These are phyloP conservation scores for Phylloporus gajari DNA, from an alignment of 1,284 basidiomycete species.

Conservation along the genomic window DNA sequence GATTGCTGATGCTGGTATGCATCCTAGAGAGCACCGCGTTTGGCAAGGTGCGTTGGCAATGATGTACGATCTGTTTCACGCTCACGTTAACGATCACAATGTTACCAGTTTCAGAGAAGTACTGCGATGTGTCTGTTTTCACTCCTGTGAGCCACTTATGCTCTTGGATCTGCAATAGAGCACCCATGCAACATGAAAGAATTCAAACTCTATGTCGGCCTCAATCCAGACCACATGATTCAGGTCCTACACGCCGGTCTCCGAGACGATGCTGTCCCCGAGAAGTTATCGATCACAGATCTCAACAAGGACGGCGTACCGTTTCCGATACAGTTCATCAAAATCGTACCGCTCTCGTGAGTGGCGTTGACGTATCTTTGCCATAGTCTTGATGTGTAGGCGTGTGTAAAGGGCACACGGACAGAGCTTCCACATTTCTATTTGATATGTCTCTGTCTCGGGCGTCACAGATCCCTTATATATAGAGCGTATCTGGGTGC, in stretches of 20 bases:
- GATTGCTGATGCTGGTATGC: slow-evolving; percentile 2
- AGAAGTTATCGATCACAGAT: slow-evolving; percentile 70
- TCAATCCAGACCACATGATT: slow-evolving; percentile 68
- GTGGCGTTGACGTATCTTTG: slow-evolving; percentile 38
- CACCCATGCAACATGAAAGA: slow-evolving; percentile 88
- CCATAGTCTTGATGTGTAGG: slow-evolving; percentile 4
- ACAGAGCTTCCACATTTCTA: slow-evolving; percentile 77
- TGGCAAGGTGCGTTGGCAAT: slow-evolving; percentile 69
- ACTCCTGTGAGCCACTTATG: background rate
- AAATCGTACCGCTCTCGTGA: slow-evolving; percentile 78
- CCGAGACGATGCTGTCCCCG: slow-evolving; percentile 70
- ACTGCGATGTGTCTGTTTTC: slow-evolving; percentile 31
- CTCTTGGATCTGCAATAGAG: slow-evolving; percentile 48
- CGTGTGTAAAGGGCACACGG: slow-evolving; percentile 66
- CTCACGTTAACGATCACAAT: slow-evolving; percentile 13
- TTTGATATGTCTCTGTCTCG: slow-evolving; percentile 74
- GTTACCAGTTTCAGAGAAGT: slow-evolving; percentile 65
- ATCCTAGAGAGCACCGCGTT: slow-evolving; percentile 74
- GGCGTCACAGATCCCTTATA: slow-evolving; percentile 66
- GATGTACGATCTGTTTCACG: background rate
- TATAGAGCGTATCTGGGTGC: slow-evolving; percentile 61
- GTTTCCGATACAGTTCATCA: slow-evolving; percentile 71
- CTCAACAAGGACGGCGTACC: slow-evolving; percentile 63
- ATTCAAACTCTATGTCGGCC: slow-evolving; percentile 75
- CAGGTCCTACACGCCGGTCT: slow-evolving; percentile 70